Evolutionary conservation across 495 filamentous ascomycete species (phyloP), one percentile per base, ranked within the genome.

Genomic region (Darksidea phi): DNA sequence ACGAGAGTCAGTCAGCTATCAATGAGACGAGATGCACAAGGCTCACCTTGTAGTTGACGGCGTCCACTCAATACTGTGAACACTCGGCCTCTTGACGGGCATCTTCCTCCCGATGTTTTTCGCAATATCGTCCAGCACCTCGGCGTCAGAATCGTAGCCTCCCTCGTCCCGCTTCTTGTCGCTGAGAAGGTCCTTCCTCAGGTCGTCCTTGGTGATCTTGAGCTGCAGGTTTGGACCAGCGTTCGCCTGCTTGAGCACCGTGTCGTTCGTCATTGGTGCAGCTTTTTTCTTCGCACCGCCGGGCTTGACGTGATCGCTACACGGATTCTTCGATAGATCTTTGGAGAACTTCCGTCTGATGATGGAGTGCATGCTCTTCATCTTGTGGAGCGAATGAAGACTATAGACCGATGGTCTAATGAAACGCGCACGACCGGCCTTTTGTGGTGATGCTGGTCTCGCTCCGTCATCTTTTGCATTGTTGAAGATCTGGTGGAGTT

Each of bases 141-240:
- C 56, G 36, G 67, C 67, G 52, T 70, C 67, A 21, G 64, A 48
- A 43, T 70, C 67, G 36, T 70, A 70, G 4, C 67, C 64, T 5
- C 67, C 67, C 25, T 67, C 60, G 6, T 48, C 60, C 11, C 56
- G 57, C 28, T 52, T 56, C 60, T 67, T 60, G 46, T 64, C 54
- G 34, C 67, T 70, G 10, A 70, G 51, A 23, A 70, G 48, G 25
- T 70, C 60, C 26, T 67, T 67, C 34, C 53, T 47, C 15, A 70
- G 52, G 37, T 64, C 53, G 21, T 59, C 32, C 42, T 70, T 70
- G 0, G 62, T 61, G 32, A 59, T 60, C 55, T 60, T 59, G 41
- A 68, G 48, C 45, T 68, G 54, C 24, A 55, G 26, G 45, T 68
- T 62, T 21, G 61, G 53, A 1, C 57, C 61, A 18, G 61, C 47